Conservation (phyloP, 805 yeast genomes). For the Brettanomyces naardenensis region DNA sequence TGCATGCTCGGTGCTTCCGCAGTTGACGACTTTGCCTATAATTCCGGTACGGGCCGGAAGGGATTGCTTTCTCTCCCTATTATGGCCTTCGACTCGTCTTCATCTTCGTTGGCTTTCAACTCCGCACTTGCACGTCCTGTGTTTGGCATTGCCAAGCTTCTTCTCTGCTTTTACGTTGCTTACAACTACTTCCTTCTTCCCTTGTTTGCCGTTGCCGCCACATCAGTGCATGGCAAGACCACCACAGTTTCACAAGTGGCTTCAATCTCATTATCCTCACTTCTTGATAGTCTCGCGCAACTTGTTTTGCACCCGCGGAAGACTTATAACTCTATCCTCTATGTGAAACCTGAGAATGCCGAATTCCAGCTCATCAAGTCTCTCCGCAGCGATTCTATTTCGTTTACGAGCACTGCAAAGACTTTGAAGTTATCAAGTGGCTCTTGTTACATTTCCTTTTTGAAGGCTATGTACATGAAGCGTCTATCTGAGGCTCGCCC, state of each 20-base stretch:
- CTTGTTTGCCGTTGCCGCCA: neutral
- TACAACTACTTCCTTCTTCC: conserved; percentile 16
- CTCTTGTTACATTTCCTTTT: conserved; percentile 10
- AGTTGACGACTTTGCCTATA: conserved; percentile 36
- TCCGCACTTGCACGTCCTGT: conserved; percentile 16
- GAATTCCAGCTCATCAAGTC: conserved; percentile 11
- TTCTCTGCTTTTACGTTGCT: conserved; percentile 13
- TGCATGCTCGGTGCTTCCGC: conserved; percentile 56
- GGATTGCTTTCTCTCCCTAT: conserved; percentile 25
- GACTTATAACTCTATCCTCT: conserved; percentile 8
- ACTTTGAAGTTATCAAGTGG: conserved; percentile 5
- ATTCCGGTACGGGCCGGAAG: conserved; percentile 13
- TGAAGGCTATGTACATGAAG: conserved; percentile 18
- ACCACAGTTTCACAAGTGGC: neutral
- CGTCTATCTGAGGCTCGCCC: conserved; percentile 9
- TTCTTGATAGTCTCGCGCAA: neutral
- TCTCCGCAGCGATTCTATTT: neutral
- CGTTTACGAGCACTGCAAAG: conserved; percentile 5
- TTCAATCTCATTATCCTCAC: neutral
- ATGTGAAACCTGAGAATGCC: conserved; percentile 8
- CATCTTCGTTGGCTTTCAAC: conserved; percentile 12
- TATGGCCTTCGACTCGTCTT: conserved; percentile 17
- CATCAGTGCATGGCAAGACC: neutral
- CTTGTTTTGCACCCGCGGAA: conserved; percentile 11
- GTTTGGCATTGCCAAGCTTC: conserved; percentile 21